Base-by-base conservation (phyloP, 805 yeast species). In the Teunomyces kruisii region DNA sequence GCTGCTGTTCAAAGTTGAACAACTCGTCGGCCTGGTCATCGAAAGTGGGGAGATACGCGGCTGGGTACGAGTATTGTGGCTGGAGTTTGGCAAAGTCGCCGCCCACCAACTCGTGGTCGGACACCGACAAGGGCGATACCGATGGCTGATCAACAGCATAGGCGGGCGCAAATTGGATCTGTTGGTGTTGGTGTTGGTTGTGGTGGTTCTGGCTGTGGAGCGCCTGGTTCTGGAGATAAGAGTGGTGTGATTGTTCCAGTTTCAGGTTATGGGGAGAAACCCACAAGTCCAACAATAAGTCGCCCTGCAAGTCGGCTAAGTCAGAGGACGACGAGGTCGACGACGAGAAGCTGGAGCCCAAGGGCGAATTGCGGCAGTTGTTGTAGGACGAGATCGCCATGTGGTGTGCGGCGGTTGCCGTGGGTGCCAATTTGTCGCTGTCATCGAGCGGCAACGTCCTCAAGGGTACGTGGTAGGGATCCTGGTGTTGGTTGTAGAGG, bases 281-380 rank as follows among this genome's bases (percentile, higher is more conserved):
- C 70, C 69, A 67, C 48, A 67, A 53, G 44, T 66, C 68, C 19
- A 71, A 68, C 46, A 67, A 60, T 26, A 65, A 57, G 45, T 60
- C 68, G 24, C 55, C 61, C 51, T 48, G 58, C 29, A 53, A 43
- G 36, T 41, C 49, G 35, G 49, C 45, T 30, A 35, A 30, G 37
- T 36, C 40, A 9, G 48, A 33, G 9, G 48, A 33, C 22, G 48
- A 47, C 15, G 53, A 47, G 3, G 49, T 40, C 3, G 50, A 32
- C 35, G 48, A 47, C 35, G 50, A 42, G 46, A 45, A 39, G 15
- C 46, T 41, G 10, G 49, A 43, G 8, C 49, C 45, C 14, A 45
- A 16, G 10, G 53, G 49, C 9, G 50, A 44, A 10, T 32, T 27
- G n/a, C 40, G 36, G 9, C 32, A 22, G 27, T 35, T 13, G 31